Base-by-base conservation (phyloP, 2,329 filamentous ascomycete genomes). In the Bipolaris victoriae region DNA sequence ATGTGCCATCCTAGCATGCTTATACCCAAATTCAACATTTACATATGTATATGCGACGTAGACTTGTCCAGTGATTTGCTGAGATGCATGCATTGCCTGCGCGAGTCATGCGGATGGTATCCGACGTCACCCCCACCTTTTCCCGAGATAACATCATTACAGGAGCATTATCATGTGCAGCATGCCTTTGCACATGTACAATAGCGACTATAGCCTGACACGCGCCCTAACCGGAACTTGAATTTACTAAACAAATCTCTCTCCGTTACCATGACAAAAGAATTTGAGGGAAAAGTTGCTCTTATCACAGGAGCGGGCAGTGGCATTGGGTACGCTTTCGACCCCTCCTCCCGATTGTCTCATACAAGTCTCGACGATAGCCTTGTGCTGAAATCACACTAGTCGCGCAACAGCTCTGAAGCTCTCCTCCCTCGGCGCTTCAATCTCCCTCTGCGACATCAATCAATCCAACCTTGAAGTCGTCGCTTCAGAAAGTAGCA, bases 401-500 rank as follows among this genome's bases (percentile, higher is more conserved):
- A 76, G 83, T 16, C 77, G 78, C 56, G 70, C 77, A 55, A 81
- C 80, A 5, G 80, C 82, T 10, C 69, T 80, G 41, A 77, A 81
- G 37, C 78, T 84, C 56, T 78, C 81, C 22, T 72, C 72, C 5
- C 70, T 83, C 49, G 81, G 81, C 62, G 77, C 69, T 45, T 66
- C 69, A 31, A 58, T 75, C 39, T 60, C 72, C 43, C 64, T 75
- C 55, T 73, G 71, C 65, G 73, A 75, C 59, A 63, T 73, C 51
- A 82, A 72, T 73, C 61, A 66, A 57, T 49, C 64, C 64, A 78
- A 77, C 61, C 80, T 80, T 52, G 73, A 77, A 6, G 64, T 40
- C 77, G 48, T 58, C 29, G 80, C 67, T 55, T 79, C 55, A 3
- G 39, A 49, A 41, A 45, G 50, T 74, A 78, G 62, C 18, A 65